These are phyloP conservation scores for Claviceps fusiformis DNA, from an alignment of 2,329 filamentous ascomycete genomes.

Conservation along the genomic window DNA sequence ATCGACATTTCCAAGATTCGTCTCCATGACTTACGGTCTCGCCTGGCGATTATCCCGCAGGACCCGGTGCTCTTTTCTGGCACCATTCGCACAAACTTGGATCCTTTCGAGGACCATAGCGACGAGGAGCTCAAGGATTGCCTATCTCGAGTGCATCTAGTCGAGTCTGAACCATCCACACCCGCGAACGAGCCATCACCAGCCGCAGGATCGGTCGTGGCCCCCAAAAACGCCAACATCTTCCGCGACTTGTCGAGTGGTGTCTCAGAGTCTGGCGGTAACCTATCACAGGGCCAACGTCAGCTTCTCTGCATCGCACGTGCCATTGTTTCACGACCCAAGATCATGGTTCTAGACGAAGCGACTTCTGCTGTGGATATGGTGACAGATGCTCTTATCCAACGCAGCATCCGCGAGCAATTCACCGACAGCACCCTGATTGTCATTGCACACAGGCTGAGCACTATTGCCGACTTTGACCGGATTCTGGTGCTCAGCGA, in stretches of 20 bases:
- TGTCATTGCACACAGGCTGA: slow-evolving; percentile 63
- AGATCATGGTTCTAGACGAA: slow-evolving; percentile 70
- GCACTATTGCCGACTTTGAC: slow-evolving; percentile 67
- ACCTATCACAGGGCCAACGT: slow-evolving; percentile 62
- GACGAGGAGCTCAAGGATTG: slow-evolving; percentile 58
- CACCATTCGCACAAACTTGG: slow-evolving; percentile 62
- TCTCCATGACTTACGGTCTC: slow-evolving; percentile 55
- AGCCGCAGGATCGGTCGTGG: slow-evolving; percentile 18
- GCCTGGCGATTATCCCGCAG: slow-evolving; percentile 67
- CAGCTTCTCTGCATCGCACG: slow-evolving; percentile 64
- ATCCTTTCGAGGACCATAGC: slow-evolving; percentile 58
- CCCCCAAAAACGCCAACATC: slow-evolving; percentile 45
- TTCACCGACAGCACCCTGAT: slow-evolving; percentile 56
- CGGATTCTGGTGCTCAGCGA: slow-evolving; percentile 58
- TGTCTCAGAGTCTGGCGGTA: slow-evolving; percentile 59
- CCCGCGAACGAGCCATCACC: slow-evolving; percentile 26
- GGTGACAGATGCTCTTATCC: slow-evolving; percentile 60
- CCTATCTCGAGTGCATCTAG: slow-evolving; percentile 56
- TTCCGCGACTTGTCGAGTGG: slow-evolving; percentile 49
- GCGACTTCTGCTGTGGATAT: slow-evolving; percentile 70
- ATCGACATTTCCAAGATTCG: slow-evolving; percentile 60
- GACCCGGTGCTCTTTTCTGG: slow-evolving; percentile 74
- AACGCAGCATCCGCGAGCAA: slow-evolving; percentile 58
- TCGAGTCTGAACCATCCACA: slow-evolving; percentile 27
- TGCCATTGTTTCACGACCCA: slow-evolving; percentile 57